A percentile compares a stretch with the other conserved stretches of the same genome.
phyloP scores from a whole-genome alignment of 1,284 basidiomycete species.

The Ceratobasidium sp. region DNA sequence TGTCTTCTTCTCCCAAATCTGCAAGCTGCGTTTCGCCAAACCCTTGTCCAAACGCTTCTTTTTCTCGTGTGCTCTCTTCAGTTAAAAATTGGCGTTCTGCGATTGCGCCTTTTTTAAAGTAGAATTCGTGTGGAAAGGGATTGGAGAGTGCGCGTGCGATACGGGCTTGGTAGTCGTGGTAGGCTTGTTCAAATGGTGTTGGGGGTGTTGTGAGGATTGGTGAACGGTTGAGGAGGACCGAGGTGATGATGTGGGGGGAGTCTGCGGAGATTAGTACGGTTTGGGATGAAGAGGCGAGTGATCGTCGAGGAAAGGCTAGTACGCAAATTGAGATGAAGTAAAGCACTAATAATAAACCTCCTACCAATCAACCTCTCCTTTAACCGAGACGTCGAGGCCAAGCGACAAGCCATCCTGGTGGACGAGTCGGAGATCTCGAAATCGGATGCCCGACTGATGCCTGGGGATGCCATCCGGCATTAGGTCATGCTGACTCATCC shows the following conservation, averaged over 20 bases:
- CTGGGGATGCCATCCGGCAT: background rate
- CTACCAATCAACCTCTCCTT: slow-evolving; percentile 11
- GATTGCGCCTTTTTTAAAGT: slow-evolving; percentile 94
- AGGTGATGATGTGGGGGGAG: slow-evolving; percentile 56
- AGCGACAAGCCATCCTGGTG: slow-evolving; percentile 23
- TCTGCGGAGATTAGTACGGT: slow-evolving; percentile 11
- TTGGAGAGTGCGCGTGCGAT: slow-evolving; percentile 89
- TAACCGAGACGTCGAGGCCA: slow-evolving; percentile 29
- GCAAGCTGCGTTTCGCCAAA: slow-evolving; percentile 50
- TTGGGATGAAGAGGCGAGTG: slow-evolving; percentile 17
- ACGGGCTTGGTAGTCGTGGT: slow-evolving; percentile 87
- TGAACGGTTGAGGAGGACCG: slow-evolving; percentile 84
- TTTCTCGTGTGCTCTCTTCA: slow-evolving; percentile 79
- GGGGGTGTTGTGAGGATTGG: slow-evolving; percentile 86
- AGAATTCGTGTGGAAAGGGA: slow-evolving; percentile 91
- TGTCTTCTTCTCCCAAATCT: slow-evolving; percentile 61
- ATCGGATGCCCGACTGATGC: slow-evolving; percentile 30
- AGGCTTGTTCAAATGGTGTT: slow-evolving; percentile 84
- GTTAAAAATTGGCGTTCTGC: slow-evolving; percentile 85
- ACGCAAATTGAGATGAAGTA: background rate
- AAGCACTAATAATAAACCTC: background rate
- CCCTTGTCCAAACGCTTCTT: slow-evolving; percentile 74
- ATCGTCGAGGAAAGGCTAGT: slow-evolving; percentile 24
- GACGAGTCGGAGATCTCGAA: slow-evolving; percentile 12
- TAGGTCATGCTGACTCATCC: slow-evolving; percentile 3